A percentile compares a stretch with the other conserved stretches of the same genome.
Evolutionary conservation across 768 basidiomycete species (phyloP).

Genomic region (Calocera viscosa): DNA sequence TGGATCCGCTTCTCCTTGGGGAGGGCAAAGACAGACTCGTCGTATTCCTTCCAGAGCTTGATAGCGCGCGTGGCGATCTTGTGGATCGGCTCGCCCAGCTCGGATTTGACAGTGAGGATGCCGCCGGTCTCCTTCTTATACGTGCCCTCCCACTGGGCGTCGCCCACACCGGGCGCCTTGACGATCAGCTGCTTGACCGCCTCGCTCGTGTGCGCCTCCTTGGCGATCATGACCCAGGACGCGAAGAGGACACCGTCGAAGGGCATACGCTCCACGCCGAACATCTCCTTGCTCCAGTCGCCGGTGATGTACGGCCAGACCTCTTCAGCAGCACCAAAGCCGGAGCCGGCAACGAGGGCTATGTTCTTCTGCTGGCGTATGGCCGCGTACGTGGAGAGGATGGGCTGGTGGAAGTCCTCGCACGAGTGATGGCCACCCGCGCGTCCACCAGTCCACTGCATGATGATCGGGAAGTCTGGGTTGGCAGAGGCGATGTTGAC

Average conservation of each 20-base stretch:
- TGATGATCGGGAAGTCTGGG: constrained; percentile 90
- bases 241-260: constrained; percentile 97
- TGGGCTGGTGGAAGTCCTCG: constrained; percentile 97
- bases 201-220: constrained; percentile 90
- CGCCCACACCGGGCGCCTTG: constrained; percentile 81
- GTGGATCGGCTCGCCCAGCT: constrained; percentile 97
- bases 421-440: constrained; percentile 97
- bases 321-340: constrained; percentile 90
- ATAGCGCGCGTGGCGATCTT: constrained; percentile 96
- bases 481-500: constrained; percentile 89
- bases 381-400: constrained; percentile 74
- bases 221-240: constrained; percentile 95
- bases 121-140: constrained; percentile 91
- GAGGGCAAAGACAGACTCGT: constrained; percentile 87
- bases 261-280: constrained; percentile 86
- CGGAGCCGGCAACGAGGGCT: constrained; percentile 81
- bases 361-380: constrained; percentile 87
- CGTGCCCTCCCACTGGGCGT: constrained; percentile 86
- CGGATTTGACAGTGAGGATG: constrained; percentile 90
- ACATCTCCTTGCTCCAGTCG: constrained; percentile 78
- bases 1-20: constrained; percentile 87
- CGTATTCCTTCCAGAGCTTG: constrained; percentile 98
- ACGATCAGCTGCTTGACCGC: constrained; percentile 96
- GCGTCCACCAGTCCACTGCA: constrained; percentile 98
- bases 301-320: constrained; percentile 95